Evolutionary conservation across 331 rosid genomes (phyloP), one percentile per base, ranked within the genome.

Genomic region (Malus hybrid): DNA sequence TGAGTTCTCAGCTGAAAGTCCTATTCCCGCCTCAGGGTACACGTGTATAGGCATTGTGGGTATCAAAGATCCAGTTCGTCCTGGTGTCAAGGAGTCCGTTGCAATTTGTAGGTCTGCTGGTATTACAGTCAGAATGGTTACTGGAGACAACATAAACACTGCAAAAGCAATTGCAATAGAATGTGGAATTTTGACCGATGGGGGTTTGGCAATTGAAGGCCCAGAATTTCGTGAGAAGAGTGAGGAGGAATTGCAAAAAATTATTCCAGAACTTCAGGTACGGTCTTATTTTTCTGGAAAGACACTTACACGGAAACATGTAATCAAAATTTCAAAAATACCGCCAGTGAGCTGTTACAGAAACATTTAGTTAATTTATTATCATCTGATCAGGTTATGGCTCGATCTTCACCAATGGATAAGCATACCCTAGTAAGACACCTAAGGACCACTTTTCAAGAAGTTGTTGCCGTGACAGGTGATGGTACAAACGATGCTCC

Each of bases 401-500:
- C 97, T 76, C 88, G 97, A 56, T 95, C 99, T 81, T 89, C 97
- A 31, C 99, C 99, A 31, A 79, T 95, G 93, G 99, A 95, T 83
- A 95, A 95, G 77, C 99, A 92, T 83, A 79, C 96, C 62, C 90
- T 95, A 70, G 99, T 92, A 65, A 92, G 84, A 76, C 89, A 83
- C 69, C 85, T 95, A 29, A 82, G 99, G 71, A 95, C 97, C 61
- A 92, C 93, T 76, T 89, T 95, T 65, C 80, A 87, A 86, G 99
- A 95, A 69, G 97, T 95, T 78, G 97, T 95, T 68, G 92, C 97
- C 36, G 99, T 92, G 73, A 92, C 99, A 11, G 99, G 99, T 57
- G 99, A 95, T 71, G 97, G 99, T 79, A 92, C 99, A 67, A 95
- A 95, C 67, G 99, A 95, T 79, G 97, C 99, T 61, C 99, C 99